Evolutionary conservation across 164 flowering plant genomes (phyloP).

Genomic region (Umbellularia californica): DNA sequence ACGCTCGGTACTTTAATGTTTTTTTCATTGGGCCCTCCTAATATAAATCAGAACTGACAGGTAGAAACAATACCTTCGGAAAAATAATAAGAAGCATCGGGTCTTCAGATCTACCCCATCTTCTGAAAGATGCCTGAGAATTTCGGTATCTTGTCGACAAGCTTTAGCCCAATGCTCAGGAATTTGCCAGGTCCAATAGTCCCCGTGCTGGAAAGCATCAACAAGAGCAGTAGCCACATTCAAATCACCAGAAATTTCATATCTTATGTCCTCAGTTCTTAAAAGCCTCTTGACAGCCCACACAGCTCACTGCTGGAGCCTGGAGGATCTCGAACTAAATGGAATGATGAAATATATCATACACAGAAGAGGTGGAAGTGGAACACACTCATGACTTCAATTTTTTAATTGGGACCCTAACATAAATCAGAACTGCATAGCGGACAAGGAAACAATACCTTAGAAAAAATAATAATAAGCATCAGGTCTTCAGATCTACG

Average conservation of each 20-base stretch:
- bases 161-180: slow-evolving; percentile 86
- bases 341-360: neutral
- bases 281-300: slow-evolving; percentile 31
- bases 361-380: neutral
- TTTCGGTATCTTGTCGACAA: slow-evolving; percentile 81
- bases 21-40: neutral
- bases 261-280: slow-evolving; percentile 27
- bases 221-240: slow-evolving; percentile 84
- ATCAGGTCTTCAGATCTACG: slow-evolving; percentile 16
- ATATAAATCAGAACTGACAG: too few relatives aligned
- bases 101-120: slow-evolving; percentile 22
- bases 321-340: slow-evolving; percentile 10
- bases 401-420: neutral
- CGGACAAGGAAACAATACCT: neutral
- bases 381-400: neutral
- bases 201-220: slow-evolving; percentile 88
- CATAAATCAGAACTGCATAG: too few relatives aligned
- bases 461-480: too few relatives aligned
- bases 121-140: slow-evolving; percentile 83
- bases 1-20: too few relatives aligned
- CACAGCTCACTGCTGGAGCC: slow-evolving; percentile 26
- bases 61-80: neutral
- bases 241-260: slow-evolving; percentile 40
- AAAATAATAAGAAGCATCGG: neutral
- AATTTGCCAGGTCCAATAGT: slow-evolving; percentile 69